Base-by-base conservation (phyloP, 2,329 filamentous ascomycete genomes). In the Diplodia seriata region DNA sequence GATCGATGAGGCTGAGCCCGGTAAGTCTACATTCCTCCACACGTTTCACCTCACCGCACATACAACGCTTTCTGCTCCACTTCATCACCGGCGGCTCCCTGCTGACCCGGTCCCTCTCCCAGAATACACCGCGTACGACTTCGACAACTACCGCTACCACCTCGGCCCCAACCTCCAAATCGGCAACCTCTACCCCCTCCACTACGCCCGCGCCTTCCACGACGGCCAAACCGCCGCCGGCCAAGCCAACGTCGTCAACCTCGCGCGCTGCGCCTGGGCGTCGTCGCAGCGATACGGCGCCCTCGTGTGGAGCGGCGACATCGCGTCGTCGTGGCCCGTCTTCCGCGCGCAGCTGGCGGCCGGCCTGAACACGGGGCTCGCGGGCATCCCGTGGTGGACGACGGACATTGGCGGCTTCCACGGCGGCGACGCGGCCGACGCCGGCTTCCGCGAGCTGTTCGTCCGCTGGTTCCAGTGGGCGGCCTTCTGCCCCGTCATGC, bases 321-420 rank as follows among this genome's bases (percentile, higher is more conserved):
- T 90, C 68, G 88, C 88, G 0, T 87, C 84, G 0, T 88, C 85
- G 0, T 91, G 88, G 89, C 76, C 75, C 2, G 86, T 82, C 31
- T 81, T 90, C 57, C 82, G 85, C 3, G 83, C 86, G 68, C 87
- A 91, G 74, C 78, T 90, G 2, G 81, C 86, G 0, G 88, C 89
- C 0, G 89, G 89, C 0, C 78, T 91, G 23, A 89, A 89, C 73
- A 89, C 90, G 85, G 89, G 87, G 0, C 77, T 90, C 4, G 81
- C 87, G 0, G 89, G 89, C 0, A 82, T 90, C 11, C 84, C 87
- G 0, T 90, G 88, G 88, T 91, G 87, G 87, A 91, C 89, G 0
- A 91, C 88, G 0, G 89, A 91, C 71, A 90, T 91, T 64, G 89
- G 89, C 1, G 89, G 89, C 0, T 91, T 91, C 73, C 88, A 90